Base-by-base conservation (phyloP, 2,329 filamentous ascomycete species). In the Berkeleyomyces rouxiae region DNA sequence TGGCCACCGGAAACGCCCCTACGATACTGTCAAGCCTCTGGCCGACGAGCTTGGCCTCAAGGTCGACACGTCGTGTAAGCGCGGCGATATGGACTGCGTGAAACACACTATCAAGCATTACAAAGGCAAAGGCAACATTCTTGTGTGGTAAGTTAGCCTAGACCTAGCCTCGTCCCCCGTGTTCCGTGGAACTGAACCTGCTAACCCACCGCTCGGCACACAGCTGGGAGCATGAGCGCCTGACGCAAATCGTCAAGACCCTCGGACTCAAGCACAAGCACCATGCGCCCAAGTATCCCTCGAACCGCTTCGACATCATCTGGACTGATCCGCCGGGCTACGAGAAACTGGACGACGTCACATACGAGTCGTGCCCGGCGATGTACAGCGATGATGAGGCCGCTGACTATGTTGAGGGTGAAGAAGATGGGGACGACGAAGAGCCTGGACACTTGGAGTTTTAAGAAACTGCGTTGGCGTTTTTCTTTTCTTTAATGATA, bases 311-410 rank as follows among this genome's bases (percentile, higher is more conserved):
- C 60, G 73, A 84, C 67, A 66, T 82, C 13, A 83, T 84, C 65
- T 84, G 81, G 82, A 81, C 77, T 0, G 74, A 79, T 66, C 78
- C 79, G 2, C 72, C 72, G 1, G 74, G 77, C 3, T 84, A 82
- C 68, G 70, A 67, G 1, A 65, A 70, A 13, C 77, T 84, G 59
- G 76, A 74, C 0, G 67, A 70, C 0, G 69, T 72, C 36, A 76
- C 42, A 3, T 64, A 60, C 7, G 63, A 64, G 13, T 58, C 42
- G n/a, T 64, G 63, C 11, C 63, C 63, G 31, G 51, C 51, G 10
- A 39, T 55, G 13, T 39, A 55, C 51, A 13, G 37, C 3, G 11
- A 31, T 36, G 59, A 59, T 59, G 43, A 53, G 7, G 59, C 61
- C 47, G 31, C 46, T 9, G 40, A 58, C 3, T 23, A 44, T 42